A percentile compares a stretch with the other conserved stretches of the same genome.
These are phyloP conservation scores for Sonneratia caseolaris DNA, from an alignment of 345 rosid genomes.

Conservation along the genomic window DNA sequence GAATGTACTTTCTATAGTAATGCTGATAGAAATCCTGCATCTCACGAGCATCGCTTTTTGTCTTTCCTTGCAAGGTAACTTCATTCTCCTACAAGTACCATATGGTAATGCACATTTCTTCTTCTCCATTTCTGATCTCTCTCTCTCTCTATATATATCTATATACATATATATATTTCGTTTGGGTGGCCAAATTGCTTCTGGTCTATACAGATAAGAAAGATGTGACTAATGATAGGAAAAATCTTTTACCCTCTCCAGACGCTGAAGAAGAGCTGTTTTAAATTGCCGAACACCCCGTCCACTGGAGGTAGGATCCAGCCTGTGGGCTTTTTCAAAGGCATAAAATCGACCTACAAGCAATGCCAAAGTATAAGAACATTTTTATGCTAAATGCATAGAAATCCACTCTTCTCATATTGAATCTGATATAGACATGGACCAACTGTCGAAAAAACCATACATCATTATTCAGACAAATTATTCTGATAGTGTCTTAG, in stretches of 20 bases:
- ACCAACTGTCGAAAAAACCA: background rate
- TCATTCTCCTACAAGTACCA: constrained; percentile 50
- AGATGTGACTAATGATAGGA: background rate
- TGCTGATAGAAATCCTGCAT: constrained; percentile 84
- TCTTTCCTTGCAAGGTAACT: constrained; percentile 71
- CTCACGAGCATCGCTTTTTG: constrained; percentile 83
- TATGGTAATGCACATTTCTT: background rate
- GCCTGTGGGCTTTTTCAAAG: constrained; percentile 90
- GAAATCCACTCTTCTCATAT: background rate
- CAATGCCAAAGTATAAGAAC: background rate
- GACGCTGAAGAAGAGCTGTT: constrained; percentile 98
- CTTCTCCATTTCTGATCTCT: background rate
- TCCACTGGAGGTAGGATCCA: constrained; percentile 97
- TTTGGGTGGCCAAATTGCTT: background rate
- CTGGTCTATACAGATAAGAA: background rate
- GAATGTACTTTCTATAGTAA: constrained; percentile 74
- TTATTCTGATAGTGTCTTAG: background rate
- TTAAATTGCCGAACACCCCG: constrained; percentile 99
- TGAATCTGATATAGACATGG: background rate
- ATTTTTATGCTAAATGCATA: background rate
- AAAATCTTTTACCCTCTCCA: constrained; percentile 57
- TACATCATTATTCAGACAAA: background rate
- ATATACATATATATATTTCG: background rate
- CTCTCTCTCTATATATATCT: background rate
- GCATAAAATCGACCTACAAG: constrained; percentile 90